A percentile compares a stretch with the other conserved stretches of the same genome.
Conservation (phyloP, 1,284 basidiomycete genomes). For the Tilletia setariae region DNA sequence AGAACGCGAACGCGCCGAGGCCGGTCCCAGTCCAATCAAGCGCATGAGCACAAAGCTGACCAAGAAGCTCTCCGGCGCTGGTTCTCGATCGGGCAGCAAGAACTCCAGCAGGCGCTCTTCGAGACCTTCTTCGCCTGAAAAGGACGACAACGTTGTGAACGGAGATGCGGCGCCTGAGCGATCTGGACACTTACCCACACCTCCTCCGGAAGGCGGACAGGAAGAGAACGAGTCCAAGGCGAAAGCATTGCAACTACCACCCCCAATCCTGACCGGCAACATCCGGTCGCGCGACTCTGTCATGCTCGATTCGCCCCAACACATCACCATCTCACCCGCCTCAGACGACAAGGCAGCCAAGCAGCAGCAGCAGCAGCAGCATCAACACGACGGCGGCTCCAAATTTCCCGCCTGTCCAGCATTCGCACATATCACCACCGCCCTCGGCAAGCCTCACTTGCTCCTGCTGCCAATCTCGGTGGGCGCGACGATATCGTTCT, state of each 20-base stretch:
- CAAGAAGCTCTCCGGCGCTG: background rate
- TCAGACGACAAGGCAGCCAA: background rate
- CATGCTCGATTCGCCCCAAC: background rate
- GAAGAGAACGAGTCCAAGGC: background rate
- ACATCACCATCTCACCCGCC: background rate
- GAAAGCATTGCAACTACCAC: background rate
- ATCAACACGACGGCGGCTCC: no score
- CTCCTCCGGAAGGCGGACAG: background rate
- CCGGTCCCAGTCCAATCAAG: background rate
- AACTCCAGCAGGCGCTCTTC: background rate
- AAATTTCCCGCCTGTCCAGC: slow-evolving; percentile 44
- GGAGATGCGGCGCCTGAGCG: no score
- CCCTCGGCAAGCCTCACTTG: slow-evolving; percentile 34
- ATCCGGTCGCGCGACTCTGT: no score
- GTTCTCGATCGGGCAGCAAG: background rate
- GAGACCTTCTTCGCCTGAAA: no score
- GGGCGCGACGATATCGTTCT: slow-evolving; percentile 47
- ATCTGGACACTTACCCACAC: no score
- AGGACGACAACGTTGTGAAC: no score
- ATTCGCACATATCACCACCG: slow-evolving; percentile 35
- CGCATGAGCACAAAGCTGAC: background rate
- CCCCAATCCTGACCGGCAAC: background rate
- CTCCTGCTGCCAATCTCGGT: slow-evolving; percentile 50
- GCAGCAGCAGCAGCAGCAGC: background rate
- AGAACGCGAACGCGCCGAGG: slow-evolving; percentile 13